Conservation (phyloP, 2,329 filamentous ascomycete genomes). For the Didymella lethalis region DNA sequence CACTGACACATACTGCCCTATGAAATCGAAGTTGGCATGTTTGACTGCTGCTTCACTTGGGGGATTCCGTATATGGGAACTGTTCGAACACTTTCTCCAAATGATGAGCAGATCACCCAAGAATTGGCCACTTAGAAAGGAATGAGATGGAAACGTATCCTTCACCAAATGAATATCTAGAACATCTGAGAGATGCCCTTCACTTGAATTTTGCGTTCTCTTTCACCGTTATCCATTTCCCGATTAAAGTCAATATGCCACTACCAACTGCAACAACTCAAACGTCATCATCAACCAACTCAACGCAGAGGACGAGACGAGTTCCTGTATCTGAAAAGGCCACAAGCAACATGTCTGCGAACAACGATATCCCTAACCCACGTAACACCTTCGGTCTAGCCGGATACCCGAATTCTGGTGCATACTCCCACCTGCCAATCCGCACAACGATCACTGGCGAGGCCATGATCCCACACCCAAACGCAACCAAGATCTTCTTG, state of each 20-base stretch:
- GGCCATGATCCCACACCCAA: not conserved
- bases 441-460: constrained; percentile 20
- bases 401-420: constrained; percentile 7
- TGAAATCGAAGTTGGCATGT: no score
- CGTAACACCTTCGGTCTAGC: not conserved
- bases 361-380: not conserved
- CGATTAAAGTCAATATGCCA: not conserved
- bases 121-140: not conserved
- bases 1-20: no score
- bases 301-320: not conserved
- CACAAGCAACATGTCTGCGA: not conserved
- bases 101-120: not conserved
- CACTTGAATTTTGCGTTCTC: not conserved
- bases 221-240: not conserved
- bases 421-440: constrained; percentile 7
- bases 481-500: constrained; percentile 9
- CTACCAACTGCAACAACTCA: not conserved
- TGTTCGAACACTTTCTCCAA: not conserved
- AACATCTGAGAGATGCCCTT: not conserved
- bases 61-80: no score
- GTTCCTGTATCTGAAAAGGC: not conserved
- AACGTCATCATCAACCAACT: not conserved
- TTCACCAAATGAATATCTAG: not conserved
- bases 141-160: not conserved
- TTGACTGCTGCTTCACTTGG: no score